Conservation (phyloP, 2,329 filamentous ascomycete genomes). For the Aspergillus fumigatus region DNA sequence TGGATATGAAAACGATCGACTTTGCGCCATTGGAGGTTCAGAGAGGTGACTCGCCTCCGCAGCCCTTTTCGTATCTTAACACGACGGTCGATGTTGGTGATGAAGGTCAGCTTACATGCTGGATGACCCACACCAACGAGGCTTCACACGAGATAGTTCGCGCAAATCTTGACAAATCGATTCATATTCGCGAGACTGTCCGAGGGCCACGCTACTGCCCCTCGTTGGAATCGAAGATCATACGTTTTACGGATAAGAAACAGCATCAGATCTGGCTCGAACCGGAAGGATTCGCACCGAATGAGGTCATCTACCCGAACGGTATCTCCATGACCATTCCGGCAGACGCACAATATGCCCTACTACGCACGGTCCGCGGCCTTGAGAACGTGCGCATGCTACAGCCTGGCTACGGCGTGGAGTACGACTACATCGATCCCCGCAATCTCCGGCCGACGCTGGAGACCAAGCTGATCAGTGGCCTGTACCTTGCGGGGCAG, state of each 20-base stretch:
- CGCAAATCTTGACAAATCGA: conserved; percentile 87
- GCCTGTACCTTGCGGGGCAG: conserved; percentile 88
- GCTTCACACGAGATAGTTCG: conserved; percentile 78
- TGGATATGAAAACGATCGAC: conserved; percentile 78
- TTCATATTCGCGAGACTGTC: conserved; percentile 93
- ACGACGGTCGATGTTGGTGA: conserved; percentile 63
- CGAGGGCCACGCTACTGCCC: conserved; percentile 94
- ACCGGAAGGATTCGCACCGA: conserved; percentile 83
- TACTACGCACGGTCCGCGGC: conserved; percentile 82
- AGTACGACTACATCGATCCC: conserved; percentile 98
- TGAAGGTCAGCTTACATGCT: conserved; percentile 76
- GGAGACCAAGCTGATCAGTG: conserved; percentile 86
- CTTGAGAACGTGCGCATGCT: conserved; percentile 88
- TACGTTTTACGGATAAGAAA: conserved; percentile 76
- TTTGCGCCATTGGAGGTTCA: conserved; percentile 69
- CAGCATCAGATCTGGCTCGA: conserved; percentile 94
- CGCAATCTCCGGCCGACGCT: conserved; percentile 81
- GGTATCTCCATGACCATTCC: conserved; percentile 97
- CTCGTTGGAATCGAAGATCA: conserved; percentile 88
- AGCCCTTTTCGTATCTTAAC: conserved; percentile 89
- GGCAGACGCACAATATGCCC: conserved; percentile 74
- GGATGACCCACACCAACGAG: conserved; percentile 81
- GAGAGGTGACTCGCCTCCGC: conserved; percentile 75
- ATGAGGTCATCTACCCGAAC: conserved; percentile 88
- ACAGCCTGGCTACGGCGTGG: conserved; percentile 92